Evolutionary conservation across 2,329 filamentous ascomycete species (phyloP).

Genomic region (Lasiodiplodia sp.): DNA sequence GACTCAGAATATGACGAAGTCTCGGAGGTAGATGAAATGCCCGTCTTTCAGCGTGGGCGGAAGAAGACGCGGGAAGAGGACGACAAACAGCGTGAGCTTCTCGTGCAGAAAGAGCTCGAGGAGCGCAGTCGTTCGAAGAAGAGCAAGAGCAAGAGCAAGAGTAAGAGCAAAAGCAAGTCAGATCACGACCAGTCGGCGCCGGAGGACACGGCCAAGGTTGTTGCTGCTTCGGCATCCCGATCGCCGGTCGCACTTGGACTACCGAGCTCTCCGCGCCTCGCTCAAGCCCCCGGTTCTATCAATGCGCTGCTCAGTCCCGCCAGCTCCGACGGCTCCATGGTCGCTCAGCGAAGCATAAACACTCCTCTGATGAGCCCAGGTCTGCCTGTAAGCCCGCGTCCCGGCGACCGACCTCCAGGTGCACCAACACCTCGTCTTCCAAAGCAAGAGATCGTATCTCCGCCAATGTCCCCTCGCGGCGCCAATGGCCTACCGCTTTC

Average conservation of each 20-base stretch:
- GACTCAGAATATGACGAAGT: conserved; percentile 87
- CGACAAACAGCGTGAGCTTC: conserved; percentile 75
- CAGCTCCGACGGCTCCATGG: conserved; percentile 48
- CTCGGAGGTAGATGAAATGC: conserved; percentile 67
- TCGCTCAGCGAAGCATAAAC: conserved; percentile 49
- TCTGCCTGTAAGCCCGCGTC: conserved; percentile 68
- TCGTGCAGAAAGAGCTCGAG: conserved; percentile 72
- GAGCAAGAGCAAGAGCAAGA: conserved; percentile 64
- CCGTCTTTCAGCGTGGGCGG: conserved; percentile 70
- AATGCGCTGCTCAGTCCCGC: conserved; percentile 60
- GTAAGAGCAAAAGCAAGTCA: conserved; percentile 53
- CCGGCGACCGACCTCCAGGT: conserved; percentile 65
- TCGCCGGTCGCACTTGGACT: conserved; percentile 33
- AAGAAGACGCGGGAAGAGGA: conserved; percentile 88
- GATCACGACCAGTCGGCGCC: conserved; percentile 29
- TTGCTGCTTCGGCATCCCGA: not conserved
- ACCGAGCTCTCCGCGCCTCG: conserved; percentile 48
- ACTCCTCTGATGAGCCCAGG: conserved; percentile 67
- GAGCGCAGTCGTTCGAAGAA: conserved; percentile 75
- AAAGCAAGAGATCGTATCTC: conserved; percentile 64
- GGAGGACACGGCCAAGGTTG: conserved; percentile 31
- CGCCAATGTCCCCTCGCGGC: conserved; percentile 70
- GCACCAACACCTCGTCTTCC: conserved; percentile 66
- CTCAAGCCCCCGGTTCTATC: conserved; percentile 44
- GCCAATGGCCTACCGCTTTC: conserved; percentile 65